Conservation (phyloP, 176 grass and related monocot genomes). For the Hyparrhenia diplandra region DNA sequence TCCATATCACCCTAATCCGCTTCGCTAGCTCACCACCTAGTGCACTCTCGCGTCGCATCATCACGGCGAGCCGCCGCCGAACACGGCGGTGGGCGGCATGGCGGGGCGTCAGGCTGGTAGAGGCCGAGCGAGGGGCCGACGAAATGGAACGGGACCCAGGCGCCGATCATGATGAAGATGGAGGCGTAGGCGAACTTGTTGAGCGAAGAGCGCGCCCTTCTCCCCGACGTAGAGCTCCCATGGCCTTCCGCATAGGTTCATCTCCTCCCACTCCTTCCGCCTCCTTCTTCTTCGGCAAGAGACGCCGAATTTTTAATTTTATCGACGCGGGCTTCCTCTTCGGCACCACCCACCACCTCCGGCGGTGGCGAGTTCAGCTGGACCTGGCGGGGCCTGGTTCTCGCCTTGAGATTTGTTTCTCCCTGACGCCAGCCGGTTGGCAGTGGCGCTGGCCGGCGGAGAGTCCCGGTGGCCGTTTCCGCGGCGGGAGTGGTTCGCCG, state of each 20-base stretch:
- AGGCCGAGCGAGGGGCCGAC: conserved; percentile 67
- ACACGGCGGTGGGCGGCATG: conserved; percentile 51
- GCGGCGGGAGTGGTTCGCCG: conserved; percentile 26
- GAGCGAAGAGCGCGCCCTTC: conserved; percentile 84
- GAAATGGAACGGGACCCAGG: conserved; percentile 91
- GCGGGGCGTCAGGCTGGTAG: conserved; percentile 80
- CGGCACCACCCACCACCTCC: conserved; percentile 11
- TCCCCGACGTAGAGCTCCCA: conserved; percentile 84
- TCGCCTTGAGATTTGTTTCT: conserved; percentile 36
- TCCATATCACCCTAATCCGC: background rate
- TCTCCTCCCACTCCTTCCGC: conserved; percentile 80
- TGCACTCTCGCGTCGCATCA: background rate
- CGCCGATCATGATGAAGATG: conserved; percentile 76
- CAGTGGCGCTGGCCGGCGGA: background rate
- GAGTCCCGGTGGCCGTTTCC: background rate
- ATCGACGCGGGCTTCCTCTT: conserved; percentile 13
- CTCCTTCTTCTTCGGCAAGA: conserved; percentile 19
- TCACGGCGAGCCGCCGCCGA: conserved; percentile 21
- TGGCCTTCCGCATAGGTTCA: conserved; percentile 69
- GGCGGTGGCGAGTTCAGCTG: conserved; percentile 28
- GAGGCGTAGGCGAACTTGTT: conserved; percentile 96
- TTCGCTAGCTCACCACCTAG: conserved; percentile 24
- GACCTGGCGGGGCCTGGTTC: conserved; percentile 42
- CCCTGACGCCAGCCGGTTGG: conserved; percentile 37
- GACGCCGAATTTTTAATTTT: no score